Evolutionary conservation across 192 early-diverging fungal genomes (phyloP), one percentile per base, ranked within the genome.

Genomic region (Coemansia sp.): DNA sequence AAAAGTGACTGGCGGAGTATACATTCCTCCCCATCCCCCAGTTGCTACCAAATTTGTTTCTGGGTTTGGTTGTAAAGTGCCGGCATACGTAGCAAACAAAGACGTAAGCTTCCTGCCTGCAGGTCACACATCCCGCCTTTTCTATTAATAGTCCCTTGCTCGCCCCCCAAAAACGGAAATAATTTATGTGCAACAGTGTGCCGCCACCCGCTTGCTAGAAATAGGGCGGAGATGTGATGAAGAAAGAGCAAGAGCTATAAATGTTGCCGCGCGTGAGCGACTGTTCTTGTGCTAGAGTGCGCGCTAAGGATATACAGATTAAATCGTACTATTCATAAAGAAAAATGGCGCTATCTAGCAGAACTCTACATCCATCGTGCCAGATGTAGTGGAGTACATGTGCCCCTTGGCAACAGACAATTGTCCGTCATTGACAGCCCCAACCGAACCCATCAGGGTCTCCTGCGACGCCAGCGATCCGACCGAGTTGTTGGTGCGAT

Each of bases 341-440:
- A 45, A 13, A 17, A 5, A 45, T 45, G 44, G 4, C 17, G 16
- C 4, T n/a, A 45, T 16, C 16, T 45, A n/a, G 17, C 16, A 45
- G 29, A 54, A 34, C 51, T 54, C 51, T 29, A 54, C 29, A 54
- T 54, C 51, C 51, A 54, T 54, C 29, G 51, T 14, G 51, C 51
- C 29, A n/a, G 39, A 40, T 1, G 44, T 6, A 19, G 33, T 21
- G 9, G 67, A 31, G 61, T 62, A 69, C 46, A 69, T 57, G 34
- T 41, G 53, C 5, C 17, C 59, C 60, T 69, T 59, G 42, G 44
- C 59, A 11, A 62, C 6, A 5, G 39, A 29, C 33, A 44, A 35
- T 29, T 61, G 59, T 16, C 59, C 62, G 27, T 41, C 24, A 9
- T n/a, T 37, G 39, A 31, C 67, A n/a, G 39, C 41, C 10, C n/a